Evolutionary conservation across 2,329 filamentous ascomycete species (phyloP), one percentile per base, ranked within the genome.

Genomic region (Cadophora malorum): DNA sequence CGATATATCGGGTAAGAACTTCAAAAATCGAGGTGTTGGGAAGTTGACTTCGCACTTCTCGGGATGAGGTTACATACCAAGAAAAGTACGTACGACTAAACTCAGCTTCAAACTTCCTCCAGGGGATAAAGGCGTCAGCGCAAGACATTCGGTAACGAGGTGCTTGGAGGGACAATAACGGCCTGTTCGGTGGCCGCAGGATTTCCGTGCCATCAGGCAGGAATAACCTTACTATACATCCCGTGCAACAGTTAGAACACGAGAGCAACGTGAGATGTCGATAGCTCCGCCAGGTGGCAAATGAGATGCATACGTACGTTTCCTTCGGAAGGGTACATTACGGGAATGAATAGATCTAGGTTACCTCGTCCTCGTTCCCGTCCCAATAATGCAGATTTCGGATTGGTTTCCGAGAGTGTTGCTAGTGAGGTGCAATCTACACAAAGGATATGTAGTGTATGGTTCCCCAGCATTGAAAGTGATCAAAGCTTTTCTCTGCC

Each of bases 21-120:
- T 19, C n/a, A 23, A 59, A 33, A n/a, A 28, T 28, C 28, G 23
- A 28, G 31, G 55, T 23, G 33, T 58, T 58, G 55, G 33, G 21
- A 41, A 21, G 33, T 58, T 58, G 33, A 33, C 9, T 16, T 23
- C 55, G 33, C 25, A 35, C 31, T 56, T 56, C 28, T 56, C 31
- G 53, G 14, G 16, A 1, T 45, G 41, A 19, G 41, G 41, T 45
- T 45, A 45, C 41, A 45, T 38, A 19, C 45, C n/a, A 21, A 21
- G 45, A 21, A 58, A 23, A 7, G 19, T 12, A 23, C 6, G 31
- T 25, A 14, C 56, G 35, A 59, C 35, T n/a, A 10, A 21, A 41
- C 35, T 25, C 55, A 45, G 56, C 35, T 59, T 59, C 35, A 4
- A 55, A 55, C 52, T 35, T 58, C 55, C 55, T 38, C 33, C 55